Evolutionary conservation across 1,139 yeast genomes (phyloP).

Genomic region (Yamadazyma friedrichii): DNA sequence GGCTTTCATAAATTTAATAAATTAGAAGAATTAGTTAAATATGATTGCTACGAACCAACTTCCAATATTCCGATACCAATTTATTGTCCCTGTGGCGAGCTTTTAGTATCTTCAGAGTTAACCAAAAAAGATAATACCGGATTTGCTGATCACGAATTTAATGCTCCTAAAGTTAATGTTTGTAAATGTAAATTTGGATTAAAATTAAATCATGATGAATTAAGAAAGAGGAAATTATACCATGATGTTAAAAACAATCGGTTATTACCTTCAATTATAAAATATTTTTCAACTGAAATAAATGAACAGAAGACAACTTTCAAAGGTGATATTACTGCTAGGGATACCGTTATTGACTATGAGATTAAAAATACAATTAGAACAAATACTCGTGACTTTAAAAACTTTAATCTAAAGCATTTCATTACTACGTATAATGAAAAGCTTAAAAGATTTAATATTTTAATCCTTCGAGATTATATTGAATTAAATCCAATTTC

Average conservation of each 20-base stretch:
- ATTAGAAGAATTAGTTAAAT: conserved; percentile 1
- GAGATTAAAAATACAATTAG: background rate
- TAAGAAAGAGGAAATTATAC: conserved; percentile 18
- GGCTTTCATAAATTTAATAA: background rate
- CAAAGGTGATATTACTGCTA: background rate
- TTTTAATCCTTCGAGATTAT: conserved; percentile 10
- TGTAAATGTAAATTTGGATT: conserved; percentile 1
- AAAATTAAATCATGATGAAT: conserved; percentile 14
- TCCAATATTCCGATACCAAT: background rate
- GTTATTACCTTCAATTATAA: background rate
- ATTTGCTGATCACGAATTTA: conserved; percentile 19
- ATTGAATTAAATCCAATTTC: conserved; percentile 10
- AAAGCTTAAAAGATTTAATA: conserved; percentile 7
- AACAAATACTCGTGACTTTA: background rate
- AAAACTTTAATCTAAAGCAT: background rate
- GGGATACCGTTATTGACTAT: background rate
- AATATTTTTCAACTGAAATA: background rate
- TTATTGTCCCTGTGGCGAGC: conserved; percentile 2
- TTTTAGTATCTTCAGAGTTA: conserved; percentile 15
- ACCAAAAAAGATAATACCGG: conserved; percentile 18
- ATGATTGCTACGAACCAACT: conserved; percentile 8
- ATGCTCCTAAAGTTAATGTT: background rate
- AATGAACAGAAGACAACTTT: background rate
- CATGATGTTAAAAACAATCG: background rate
- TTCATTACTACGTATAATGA: background rate